Percentiles rank a stretch among this genome's conserved stretches.
phyloP scores from a whole-genome alignment of 2,329 filamentous ascomycete genomes.

The Pseudogymnoascus sp. region DNA sequence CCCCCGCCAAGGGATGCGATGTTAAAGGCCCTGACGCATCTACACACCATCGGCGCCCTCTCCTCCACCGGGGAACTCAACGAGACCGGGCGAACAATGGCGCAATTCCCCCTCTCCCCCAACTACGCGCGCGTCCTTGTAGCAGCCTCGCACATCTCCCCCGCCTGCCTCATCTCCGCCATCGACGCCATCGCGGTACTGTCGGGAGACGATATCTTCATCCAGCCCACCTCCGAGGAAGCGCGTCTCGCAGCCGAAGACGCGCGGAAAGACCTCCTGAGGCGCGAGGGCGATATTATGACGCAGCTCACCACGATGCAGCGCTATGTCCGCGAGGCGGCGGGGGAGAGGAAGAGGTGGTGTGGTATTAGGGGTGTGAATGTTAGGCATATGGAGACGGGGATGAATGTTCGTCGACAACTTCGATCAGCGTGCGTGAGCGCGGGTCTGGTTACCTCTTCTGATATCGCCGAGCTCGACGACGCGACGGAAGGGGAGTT shows the following conservation, averaged over 20 bases:
- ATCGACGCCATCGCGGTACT: conserved; percentile 73
- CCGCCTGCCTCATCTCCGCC: conserved; percentile 67
- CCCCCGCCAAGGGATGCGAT: conserved; percentile 68
- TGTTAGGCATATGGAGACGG: conserved; percentile 52
- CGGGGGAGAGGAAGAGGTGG: conserved; percentile 41
- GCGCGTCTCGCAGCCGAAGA: conserved; percentile 44
- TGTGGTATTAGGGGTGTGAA: conserved; percentile 50
- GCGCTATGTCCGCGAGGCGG: conserved; percentile 47
- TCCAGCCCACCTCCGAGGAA: conserved; percentile 50
- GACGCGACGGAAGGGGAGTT: conserved; percentile 28
- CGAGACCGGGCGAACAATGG: conserved; percentile 63
- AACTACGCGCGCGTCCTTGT: conserved; percentile 75
- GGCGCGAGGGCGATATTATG: conserved; percentile 56
- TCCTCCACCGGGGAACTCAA: conserved; percentile 66
- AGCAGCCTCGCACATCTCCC: conserved; percentile 61
- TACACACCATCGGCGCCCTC: conserved; percentile 71
- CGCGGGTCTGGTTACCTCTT: conserved; percentile 34
- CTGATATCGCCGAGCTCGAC: neutral
- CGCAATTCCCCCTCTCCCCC: conserved; percentile 73
- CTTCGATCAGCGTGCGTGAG: conserved; percentile 47
- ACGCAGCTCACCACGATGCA: conserved; percentile 57
- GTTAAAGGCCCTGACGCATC: conserved; percentile 71
- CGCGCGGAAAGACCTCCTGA: conserved; percentile 46
- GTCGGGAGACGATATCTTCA: conserved; percentile 55
- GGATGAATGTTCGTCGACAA: conserved; percentile 53